A percentile compares a stretch with the other conserved stretches of the same genome.
These are phyloP conservation scores for Camellia lanceoleosa DNA, from an alignment of 148 eudicot genomes.

Conservation along the genomic window DNA sequence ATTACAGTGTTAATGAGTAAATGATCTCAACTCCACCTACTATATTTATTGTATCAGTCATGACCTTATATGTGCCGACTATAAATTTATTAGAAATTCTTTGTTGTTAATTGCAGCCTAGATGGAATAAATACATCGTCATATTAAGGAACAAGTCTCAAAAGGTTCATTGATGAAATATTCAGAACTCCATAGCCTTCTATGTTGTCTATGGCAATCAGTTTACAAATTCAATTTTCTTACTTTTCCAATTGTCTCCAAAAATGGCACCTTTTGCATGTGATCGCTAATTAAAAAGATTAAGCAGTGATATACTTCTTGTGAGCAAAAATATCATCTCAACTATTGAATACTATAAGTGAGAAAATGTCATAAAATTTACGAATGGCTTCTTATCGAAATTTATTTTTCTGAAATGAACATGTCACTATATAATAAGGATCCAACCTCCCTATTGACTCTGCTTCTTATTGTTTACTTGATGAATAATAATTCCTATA, in stretches of 20 bases:
- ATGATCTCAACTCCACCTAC: slow-evolving; percentile 49
- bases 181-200: not conserved
- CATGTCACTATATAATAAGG: not conserved
- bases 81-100: not conserved
- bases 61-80: no score
- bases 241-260: no score
- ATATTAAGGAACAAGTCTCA: not conserved
- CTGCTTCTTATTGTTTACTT: not conserved
- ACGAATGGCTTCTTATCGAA: not conserved
- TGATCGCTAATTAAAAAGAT: not conserved
- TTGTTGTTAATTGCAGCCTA: not conserved
- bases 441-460: not conserved
- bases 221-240: not conserved
- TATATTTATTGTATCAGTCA: slow-evolving; percentile 20
- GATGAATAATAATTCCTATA: not conserved
- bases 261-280: not conserved
- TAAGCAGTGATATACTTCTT: no score
- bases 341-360: not conserved
- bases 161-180: not conserved
- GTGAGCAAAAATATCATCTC: not conserved
- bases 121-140: not conserved
- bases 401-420: not conserved
- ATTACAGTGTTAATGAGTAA: no score
- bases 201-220: not conserved
- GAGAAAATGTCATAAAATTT: no score